Evolutionary conservation across 257 asterid genomes (phyloP).

Genomic region (Anisodus tanguticus): DNA sequence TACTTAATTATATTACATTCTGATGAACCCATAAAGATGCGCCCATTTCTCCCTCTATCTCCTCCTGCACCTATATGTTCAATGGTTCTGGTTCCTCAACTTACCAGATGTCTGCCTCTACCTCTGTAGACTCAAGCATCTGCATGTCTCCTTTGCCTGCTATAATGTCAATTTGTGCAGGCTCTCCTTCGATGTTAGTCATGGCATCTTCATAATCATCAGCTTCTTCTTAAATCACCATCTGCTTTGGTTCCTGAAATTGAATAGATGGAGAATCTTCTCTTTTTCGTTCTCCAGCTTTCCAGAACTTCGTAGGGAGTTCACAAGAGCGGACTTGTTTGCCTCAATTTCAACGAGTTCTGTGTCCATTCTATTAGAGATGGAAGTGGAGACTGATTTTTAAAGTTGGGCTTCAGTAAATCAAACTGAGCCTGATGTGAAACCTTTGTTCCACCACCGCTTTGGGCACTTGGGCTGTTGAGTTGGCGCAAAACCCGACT

Average conservation of each 20-base stretch:
- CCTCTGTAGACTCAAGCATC: background rate
- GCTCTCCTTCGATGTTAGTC: background rate
- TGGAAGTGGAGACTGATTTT: background rate
- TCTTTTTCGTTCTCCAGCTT: constrained; percentile 10
- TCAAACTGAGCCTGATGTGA: background rate
- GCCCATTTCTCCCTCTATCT: background rate
- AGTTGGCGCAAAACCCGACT: background rate
- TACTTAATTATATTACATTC: background rate
- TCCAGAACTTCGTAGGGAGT: background rate
- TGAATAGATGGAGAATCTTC: background rate
- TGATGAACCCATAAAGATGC: background rate
- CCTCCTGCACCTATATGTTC: background rate
- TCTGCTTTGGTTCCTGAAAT: constrained; percentile 4
- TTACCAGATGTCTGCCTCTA: background rate
- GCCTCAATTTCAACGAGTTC: constrained; percentile 10
- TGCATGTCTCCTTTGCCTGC: background rate
- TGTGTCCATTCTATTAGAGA: background rate
- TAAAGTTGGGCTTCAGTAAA: background rate
- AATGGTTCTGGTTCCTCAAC: background rate
- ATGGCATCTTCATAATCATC: background rate
- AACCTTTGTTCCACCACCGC: background rate
- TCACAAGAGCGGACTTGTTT: background rate
- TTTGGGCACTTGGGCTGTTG: background rate
- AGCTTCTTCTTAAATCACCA: background rate
- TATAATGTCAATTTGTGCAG: background rate